Evolutionary conservation across 768 basidiomycete species (phyloP).

Genomic region (Termitomyces sp.): DNA sequence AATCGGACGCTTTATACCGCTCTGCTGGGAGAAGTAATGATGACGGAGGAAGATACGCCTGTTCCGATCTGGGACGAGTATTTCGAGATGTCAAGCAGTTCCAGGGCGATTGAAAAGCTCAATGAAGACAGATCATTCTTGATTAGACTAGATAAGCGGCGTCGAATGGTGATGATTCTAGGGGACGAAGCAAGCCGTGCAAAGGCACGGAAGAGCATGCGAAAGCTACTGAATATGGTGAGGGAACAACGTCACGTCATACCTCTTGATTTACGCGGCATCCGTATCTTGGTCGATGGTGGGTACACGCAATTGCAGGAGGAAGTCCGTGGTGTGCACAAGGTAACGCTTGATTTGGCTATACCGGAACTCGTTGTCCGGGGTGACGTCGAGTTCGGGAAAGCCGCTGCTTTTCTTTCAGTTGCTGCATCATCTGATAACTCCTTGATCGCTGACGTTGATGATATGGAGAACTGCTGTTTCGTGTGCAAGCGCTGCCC

Average conservation of each 20-base stretch:
- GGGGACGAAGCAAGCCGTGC: conserved; percentile 27
- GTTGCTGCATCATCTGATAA: not conserved
- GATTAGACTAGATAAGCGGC: conserved; percentile 34
- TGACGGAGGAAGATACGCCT: conserved; percentile 22
- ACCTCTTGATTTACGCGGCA: conserved; percentile 23
- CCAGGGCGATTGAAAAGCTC: conserved; percentile 28
- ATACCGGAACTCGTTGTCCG: conserved; percentile 34
- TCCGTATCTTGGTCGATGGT: conserved; percentile 35
- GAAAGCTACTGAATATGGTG: conserved; percentile 36
- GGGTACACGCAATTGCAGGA: conserved; percentile 30
- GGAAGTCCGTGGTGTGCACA: conserved; percentile 34
- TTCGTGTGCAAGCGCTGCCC: conserved; percentile 34
- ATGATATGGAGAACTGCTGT: conserved; percentile 18
- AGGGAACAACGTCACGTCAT: conserved; percentile 27
- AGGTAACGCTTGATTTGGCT: conserved; percentile 37
- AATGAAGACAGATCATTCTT: conserved; percentile 27
- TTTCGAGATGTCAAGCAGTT: conserved; percentile 36
- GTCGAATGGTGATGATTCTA: conserved; percentile 30
- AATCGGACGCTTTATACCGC: conserved; percentile 32
- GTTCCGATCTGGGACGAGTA: conserved; percentile 41
- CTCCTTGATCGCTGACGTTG: too few relatives aligned
- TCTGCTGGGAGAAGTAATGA: conserved; percentile 29
- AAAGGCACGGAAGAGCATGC: conserved; percentile 23
- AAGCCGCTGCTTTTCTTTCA: not conserved
- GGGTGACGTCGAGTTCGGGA: conserved; percentile 26